A percentile compares a stretch with the other conserved stretches of the same genome.
Evolutionary conservation across 2,329 filamentous ascomycete species (phyloP).

Genomic region (Scopulariopsis brevicaulis): DNA sequence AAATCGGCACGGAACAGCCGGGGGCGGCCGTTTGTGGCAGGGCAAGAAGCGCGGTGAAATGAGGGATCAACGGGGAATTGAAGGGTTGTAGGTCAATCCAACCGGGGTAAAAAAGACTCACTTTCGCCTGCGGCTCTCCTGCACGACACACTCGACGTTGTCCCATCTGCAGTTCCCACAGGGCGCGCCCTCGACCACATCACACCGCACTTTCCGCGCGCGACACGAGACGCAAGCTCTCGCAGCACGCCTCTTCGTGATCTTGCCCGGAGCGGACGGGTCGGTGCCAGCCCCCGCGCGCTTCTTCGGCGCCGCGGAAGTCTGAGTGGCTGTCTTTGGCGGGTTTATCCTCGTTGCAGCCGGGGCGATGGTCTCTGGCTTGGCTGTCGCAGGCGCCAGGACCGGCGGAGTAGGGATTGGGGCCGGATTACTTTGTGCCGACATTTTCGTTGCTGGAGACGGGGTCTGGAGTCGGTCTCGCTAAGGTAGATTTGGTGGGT

Average conservation of each 20-base stretch:
- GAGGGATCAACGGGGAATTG: neutral
- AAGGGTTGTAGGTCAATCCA: neutral
- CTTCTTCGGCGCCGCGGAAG: slow-evolving; percentile 10
- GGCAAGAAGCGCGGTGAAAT: neutral
- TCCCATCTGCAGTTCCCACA: slow-evolving; percentile 82
- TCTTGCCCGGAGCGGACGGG: slow-evolving; percentile 27
- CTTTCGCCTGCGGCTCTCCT: slow-evolving; percentile 79
- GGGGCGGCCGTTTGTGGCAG: neutral
- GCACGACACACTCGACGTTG: slow-evolving; percentile 65
- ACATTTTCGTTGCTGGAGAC: neutral
- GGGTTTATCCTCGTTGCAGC: neutral
- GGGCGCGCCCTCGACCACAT: slow-evolving; percentile 79
- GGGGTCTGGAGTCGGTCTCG: neutral
- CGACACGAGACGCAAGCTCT: slow-evolving; percentile 85
- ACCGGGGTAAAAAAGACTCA: slow-evolving; percentile 32
- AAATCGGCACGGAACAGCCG: neutral
- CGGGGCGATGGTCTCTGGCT: neutral
- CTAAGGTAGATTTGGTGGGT: neutral
- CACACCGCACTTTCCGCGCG: slow-evolving; percentile 83
- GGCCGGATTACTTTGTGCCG: slow-evolving; percentile 1
- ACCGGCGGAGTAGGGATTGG: slow-evolving; percentile 1
- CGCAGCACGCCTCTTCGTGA: slow-evolving; percentile 72
- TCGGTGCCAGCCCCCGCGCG: slow-evolving; percentile 17
- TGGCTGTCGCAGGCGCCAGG: neutral
- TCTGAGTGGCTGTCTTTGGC: neutral